Base-by-base conservation (phyloP, 306 rosid species). In the Prunus mume region DNA sequence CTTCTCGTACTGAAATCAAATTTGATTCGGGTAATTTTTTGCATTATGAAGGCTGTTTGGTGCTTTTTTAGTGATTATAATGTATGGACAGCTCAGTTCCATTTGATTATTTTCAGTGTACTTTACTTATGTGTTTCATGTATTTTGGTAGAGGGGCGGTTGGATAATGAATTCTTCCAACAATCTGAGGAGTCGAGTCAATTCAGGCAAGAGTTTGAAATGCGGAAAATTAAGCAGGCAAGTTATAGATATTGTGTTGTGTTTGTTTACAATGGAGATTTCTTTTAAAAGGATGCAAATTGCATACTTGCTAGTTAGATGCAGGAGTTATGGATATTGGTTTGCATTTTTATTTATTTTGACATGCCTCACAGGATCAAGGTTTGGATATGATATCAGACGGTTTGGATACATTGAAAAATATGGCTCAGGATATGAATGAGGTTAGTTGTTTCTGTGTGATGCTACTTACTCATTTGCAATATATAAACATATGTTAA, bases 381-480 rank as follows among this genome's bases (percentile, higher is more conserved):
- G 98, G 99, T 43, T 83, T 96, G 87, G 99, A 96, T 61, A 17
- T 86, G 93, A 96, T 92, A 67, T 83, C 98, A 47, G 99, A 96
- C 85, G 99, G 99, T 70, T 85, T 96, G 82, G 98, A 85, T 83
- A 96, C 96, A 1, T 84, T 96, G 82, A 96, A 96, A 86, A 83
- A 92, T 85, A 96, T 96, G 99, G 99, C 99, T 58, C 87, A 82
- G 76, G 98, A 96, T 82, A 96, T 96, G 97, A 92, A 92, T 57
- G 99, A 96, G 97, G 99, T 96, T 75, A 52, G 84, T 71, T 82
- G 55, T 81, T 50, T 69, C 6, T 67, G 20, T 27, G n/a, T 38
- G 65, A 50, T 77, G 27, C 18, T 82, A 61, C 49, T 73, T 65
- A 20, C 54, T 71, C 43, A 32, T 38, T 55, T 55, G 73, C 63